Conservation (phyloP, 495 filamentous ascomycete species). For the Aspergillus sclerotioniger region DNA sequence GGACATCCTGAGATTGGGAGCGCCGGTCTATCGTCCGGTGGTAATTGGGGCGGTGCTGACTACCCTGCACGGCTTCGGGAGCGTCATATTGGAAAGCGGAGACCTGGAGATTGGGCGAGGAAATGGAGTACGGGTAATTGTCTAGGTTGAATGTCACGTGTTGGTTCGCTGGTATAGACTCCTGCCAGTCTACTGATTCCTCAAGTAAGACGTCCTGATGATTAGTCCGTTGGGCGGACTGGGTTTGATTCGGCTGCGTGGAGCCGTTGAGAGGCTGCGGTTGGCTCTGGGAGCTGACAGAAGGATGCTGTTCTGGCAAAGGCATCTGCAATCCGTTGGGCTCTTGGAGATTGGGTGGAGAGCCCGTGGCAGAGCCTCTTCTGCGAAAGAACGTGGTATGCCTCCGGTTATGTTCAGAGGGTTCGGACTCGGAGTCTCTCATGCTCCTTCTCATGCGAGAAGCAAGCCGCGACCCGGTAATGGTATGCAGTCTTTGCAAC, state of each 20-base stretch:
- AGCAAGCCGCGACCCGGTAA: slow-evolving; percentile 23
- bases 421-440: slow-evolving; percentile 19
- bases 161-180: slow-evolving; percentile 20
- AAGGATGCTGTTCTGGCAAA: neutral
- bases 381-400: slow-evolving; percentile 16
- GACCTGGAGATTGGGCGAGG: slow-evolving; percentile 40
- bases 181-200: slow-evolving; percentile 8
- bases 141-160: slow-evolving; percentile 21
- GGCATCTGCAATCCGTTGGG: slow-evolving; percentile 5
- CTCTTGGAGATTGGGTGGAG: slow-evolving; percentile 2
- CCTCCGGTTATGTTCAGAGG: slow-evolving; percentile 13
- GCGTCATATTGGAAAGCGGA: slow-evolving; percentile 20
- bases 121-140: slow-evolving; percentile 36
- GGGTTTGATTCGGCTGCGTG: neutral
- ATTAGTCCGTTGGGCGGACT: neutral
- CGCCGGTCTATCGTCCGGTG: slow-evolving; percentile 14
- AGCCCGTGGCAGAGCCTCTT: slow-evolving; percentile 4
- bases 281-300: neutral
- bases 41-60: neutral
- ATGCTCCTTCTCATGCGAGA: slow-evolving; percentile 23
- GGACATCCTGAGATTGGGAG: slow-evolving; percentile 21
- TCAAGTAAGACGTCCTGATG: neutral
- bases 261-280: neutral
- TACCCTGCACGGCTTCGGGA: slow-evolving; percentile 17
- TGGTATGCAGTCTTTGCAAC: slow-evolving; percentile 33